Evolutionary conservation across 2,329 filamentous ascomycete genomes (phyloP).

Genomic region (Paraphaeosphaeria sporulosa): DNA sequence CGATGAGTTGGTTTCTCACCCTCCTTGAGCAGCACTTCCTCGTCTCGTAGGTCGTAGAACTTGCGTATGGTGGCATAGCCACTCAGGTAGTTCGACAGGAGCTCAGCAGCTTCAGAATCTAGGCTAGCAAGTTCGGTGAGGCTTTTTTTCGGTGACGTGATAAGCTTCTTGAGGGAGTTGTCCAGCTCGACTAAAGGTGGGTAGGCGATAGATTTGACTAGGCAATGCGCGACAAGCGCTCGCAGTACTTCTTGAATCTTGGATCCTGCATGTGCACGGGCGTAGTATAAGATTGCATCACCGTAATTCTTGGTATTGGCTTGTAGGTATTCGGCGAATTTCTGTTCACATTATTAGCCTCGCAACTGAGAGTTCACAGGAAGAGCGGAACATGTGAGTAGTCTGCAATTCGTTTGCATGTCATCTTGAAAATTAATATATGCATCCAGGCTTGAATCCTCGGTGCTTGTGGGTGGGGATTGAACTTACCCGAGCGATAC

Average conservation of each 20-base stretch:
- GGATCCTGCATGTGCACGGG: slow-evolving; percentile 77
- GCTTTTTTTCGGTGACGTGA: slow-evolving; percentile 74
- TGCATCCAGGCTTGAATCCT: background rate
- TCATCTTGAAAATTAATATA: background rate
- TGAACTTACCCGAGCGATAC: slow-evolving; percentile 77
- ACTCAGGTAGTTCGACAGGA: slow-evolving; percentile 85
- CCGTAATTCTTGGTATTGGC: slow-evolving; percentile 80
- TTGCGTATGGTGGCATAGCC: slow-evolving; percentile 90
- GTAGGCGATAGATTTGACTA: slow-evolving; percentile 84
- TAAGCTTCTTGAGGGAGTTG: slow-evolving; percentile 71
- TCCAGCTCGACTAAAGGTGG: slow-evolving; percentile 78
- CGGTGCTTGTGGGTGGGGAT: background rate
- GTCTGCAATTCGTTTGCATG: background rate
- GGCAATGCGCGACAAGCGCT: slow-evolving; percentile 83
- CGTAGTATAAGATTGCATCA: slow-evolving; percentile 88
- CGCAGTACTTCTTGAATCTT: slow-evolving; percentile 89
- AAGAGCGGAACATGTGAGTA: background rate
- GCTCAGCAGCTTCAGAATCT: slow-evolving; percentile 81
- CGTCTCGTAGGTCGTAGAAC: slow-evolving; percentile 90
- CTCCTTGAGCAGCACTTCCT: slow-evolving; percentile 55
- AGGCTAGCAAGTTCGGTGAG: slow-evolving; percentile 75
- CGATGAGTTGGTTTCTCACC: slow-evolving; percentile 53
- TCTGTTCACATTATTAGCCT: slow-evolving; percentile 58
- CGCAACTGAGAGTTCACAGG: background rate
- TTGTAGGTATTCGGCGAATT: slow-evolving; percentile 81